Conservation (phyloP, 495 filamentous ascomycete genomes). For the Poronia punctata region DNA sequence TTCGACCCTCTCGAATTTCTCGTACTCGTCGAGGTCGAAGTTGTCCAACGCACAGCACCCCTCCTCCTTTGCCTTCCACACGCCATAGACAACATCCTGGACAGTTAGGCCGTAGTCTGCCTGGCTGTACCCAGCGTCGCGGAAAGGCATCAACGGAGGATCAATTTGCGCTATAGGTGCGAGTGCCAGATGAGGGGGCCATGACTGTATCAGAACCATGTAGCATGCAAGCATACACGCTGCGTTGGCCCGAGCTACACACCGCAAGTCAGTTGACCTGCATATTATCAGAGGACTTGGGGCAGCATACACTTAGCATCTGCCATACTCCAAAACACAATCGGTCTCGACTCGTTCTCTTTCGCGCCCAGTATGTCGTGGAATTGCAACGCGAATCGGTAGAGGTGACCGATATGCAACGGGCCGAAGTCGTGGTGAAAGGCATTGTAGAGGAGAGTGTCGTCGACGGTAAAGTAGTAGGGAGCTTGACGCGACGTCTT, state of each 20-base stretch:
- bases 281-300: neutral
- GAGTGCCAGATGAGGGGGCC: conserved; percentile 97
- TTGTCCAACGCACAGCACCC: conserved; percentile 77
- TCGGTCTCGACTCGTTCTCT: conserved; percentile 65
- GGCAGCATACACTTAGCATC: conserved; percentile 72
- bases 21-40: conserved; percentile 95
- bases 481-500: conserved; percentile 48
- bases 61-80: conserved; percentile 98
- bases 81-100: conserved; percentile 95
- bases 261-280: conserved; percentile 14
- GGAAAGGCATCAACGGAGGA: conserved; percentile 96
- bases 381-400: conserved; percentile 89
- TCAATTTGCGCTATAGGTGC: conserved; percentile 94
- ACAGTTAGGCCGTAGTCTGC: conserved; percentile 91
- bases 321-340: conserved; percentile 91
- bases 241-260: conserved; percentile 77
- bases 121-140: conserved; percentile 97
- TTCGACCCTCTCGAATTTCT: conserved; percentile 90
- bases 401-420: conserved; percentile 92
- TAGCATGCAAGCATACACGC: conserved; percentile 94
- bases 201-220: conserved; percentile 97
- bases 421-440: conserved; percentile 99
- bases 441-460: conserved; percentile 88
- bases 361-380: conserved; percentile 90
- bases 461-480: conserved; percentile 93